These are phyloP conservation scores for Paecilomyces fulvus DNA, from an alignment of 2,329 filamentous ascomycete genomes.

Conservation along the genomic window DNA sequence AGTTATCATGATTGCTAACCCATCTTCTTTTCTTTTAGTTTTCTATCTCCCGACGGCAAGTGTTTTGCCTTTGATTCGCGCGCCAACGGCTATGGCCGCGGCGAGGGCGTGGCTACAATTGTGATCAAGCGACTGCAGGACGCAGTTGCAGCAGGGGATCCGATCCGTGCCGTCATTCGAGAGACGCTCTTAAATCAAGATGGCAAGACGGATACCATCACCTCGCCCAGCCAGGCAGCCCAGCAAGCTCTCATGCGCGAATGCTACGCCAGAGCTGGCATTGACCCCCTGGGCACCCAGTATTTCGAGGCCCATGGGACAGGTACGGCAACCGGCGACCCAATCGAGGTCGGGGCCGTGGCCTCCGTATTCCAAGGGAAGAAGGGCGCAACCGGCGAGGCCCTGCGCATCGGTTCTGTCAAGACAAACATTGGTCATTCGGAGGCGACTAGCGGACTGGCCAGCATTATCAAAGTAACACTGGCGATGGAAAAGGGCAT, in stretches of 20 bases:
- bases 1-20: no score
- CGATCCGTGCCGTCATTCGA: constrained; percentile 2
- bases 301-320: constrained; percentile 4
- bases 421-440: constrained; percentile 4
- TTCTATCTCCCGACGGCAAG: constrained; percentile 4
- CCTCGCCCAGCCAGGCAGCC: background rate
- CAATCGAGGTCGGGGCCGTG: background rate
- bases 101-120: constrained; percentile 10
- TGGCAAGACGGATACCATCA: constrained; percentile 1
- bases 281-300: background rate
- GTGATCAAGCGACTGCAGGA: constrained; percentile 11
- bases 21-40: background rate
- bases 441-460: constrained; percentile 6
- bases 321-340: background rate
- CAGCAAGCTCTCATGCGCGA: constrained; percentile 1
- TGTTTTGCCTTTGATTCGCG: constrained; percentile 8
- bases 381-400: background rate
- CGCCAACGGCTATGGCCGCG: constrained; percentile 13
- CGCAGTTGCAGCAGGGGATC: background rate
- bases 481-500: constrained; percentile 10
- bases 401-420: background rate
- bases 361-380: background rate
- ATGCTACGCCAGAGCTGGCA: constrained; percentile 1
- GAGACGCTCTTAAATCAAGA: constrained; percentile 1
- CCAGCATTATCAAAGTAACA: constrained; percentile 6